Base-by-base conservation (phyloP, 768 basidiomycete species). In the Lenzites betulinus region DNA sequence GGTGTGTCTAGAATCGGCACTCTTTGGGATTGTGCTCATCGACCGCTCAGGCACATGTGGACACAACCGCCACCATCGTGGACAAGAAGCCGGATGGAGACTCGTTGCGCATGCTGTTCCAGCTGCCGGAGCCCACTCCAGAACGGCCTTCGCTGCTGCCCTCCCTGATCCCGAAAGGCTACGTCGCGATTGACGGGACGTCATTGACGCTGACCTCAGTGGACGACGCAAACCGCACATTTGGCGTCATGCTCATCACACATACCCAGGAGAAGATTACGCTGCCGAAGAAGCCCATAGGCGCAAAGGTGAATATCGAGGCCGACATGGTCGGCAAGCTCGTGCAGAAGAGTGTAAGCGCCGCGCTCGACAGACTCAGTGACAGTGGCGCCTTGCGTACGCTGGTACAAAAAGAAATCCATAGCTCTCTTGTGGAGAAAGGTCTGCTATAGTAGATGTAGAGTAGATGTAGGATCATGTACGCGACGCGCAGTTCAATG, bases 241-340 rank as follows among this genome's bases (percentile, higher is more conserved):
- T 98, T 69, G 86, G 88, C 35, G 83, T 99, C 52, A 98, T 98
- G 95, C 84, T 99, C 65, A 95, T 99, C 75, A 85, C 85, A 67
- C 95, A 98, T 75, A 95, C 93, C 12, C 96, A 97, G 71, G 77
- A 87, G 67, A 93, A 88, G 74, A 88, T 98, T 58, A 89, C 92
- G 2, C 79, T 99, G 52, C 81, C 82, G 39, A 81, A 76, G 62
- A 99, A 98, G 74, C 65, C 67, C 2, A 72, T 90, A 1, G 95
- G 95, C 0, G 83, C 84, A 48, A 89, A 82, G 67, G 95, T 98
- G 52, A 99, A 99, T 70, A 83, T 99, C 60, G 97, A 99, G 77
- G 94, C 89, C 44, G 94, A 97, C 71, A 93, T 94, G 85, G 87
- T 95, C 20, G 94, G 92, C 16, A 96, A 96, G 74, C 94, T 92